Base-by-base conservation (phyloP, 345 rosid species). In the Acer campestre region DNA sequence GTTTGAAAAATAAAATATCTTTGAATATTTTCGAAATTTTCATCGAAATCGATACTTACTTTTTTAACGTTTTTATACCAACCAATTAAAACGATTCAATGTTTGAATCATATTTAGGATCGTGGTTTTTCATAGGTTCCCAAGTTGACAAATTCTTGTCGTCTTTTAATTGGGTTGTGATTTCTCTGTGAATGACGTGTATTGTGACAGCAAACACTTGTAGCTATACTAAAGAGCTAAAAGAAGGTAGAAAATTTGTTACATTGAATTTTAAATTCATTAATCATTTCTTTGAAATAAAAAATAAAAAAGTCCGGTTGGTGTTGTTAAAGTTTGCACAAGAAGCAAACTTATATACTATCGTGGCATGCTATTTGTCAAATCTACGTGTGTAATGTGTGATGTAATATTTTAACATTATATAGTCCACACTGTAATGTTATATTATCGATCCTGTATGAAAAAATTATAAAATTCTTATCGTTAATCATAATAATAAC, bases 261-360 rank as follows among this genome's bases (percentile, higher is more conserved):
- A 53, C 58, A 16, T 12, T 53, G 58, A 53, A 53, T 53, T 53
- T 53, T 16, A 53, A 25, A 69, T 1, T 68, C 49, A 46, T 63
- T 46, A 61, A 63, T 17, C 44, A 14, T 67, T 44, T 69, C 13
- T 46, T 10, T 49, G 67, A 38, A 68, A 2, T 2, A 35, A 25
- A 20, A 22, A 40, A 58, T 25, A 44, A 75, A 48, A 48, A 66
- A 10, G 66, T 42, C 10, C 18, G 74, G 75, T 77, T 23, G 83
- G 80, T 77, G 78, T 67, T 73, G 31, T 68, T 68, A 67, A 81
- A 77, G 84, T 73, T 81, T 81, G 75, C 75, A 81, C 44, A 75
- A 68, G 67, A 81, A 81, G 84, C 84, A 77, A 81, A 8, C 76
- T 27, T 72, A 1, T 18, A 46, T 6, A 42, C 2, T 49, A 49